Evolutionary conservation across 208 protist species (phyloP).

Genomic region (Crithidia bombi): DNA sequence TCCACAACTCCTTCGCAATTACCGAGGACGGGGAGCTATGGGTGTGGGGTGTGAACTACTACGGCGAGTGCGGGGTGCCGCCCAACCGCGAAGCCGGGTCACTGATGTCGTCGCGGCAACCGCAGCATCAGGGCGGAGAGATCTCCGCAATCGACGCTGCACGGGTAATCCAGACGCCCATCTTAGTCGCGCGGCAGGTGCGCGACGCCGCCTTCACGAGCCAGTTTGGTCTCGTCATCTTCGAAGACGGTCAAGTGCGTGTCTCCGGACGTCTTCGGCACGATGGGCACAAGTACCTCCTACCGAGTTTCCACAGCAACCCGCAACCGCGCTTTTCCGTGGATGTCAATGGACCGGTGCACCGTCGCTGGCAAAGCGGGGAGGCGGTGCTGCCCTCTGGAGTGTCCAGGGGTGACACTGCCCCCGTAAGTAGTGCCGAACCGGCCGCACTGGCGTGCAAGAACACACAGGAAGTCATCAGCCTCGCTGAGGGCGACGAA

Average conservation of each 20-base stretch:
- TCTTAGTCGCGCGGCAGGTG: constrained; percentile 43
- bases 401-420: not conserved
- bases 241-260: constrained; percentile 56
- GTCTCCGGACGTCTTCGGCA: constrained; percentile 43
- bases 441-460: not conserved
- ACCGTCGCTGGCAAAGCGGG: not conserved
- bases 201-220: constrained; percentile 67
- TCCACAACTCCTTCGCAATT: constrained; percentile 71
- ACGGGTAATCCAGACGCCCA: constrained; percentile 33
- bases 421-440: not conserved
- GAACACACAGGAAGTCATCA: not conserved
- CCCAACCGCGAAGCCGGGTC: constrained; percentile 7
- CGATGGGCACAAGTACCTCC: constrained; percentile 28
- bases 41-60: constrained; percentile 74
- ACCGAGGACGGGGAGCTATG: constrained; percentile 63
- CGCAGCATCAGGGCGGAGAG: not conserved
- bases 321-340: constrained; percentile 44
- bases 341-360: constrained; percentile 27
- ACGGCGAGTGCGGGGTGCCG: constrained; percentile 56
- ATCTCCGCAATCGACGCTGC: not conserved
- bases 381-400: not conserved
- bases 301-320: constrained; percentile 40
- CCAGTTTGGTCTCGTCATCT: constrained; percentile 44
- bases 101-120: not conserved
- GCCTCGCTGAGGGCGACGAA: constrained; percentile 6